Evolutionary conservation across 2,329 filamentous ascomycete genomes (phyloP), one percentile per base, ranked within the genome.

Genomic region (Neofusicoccum laricinum): DNA sequence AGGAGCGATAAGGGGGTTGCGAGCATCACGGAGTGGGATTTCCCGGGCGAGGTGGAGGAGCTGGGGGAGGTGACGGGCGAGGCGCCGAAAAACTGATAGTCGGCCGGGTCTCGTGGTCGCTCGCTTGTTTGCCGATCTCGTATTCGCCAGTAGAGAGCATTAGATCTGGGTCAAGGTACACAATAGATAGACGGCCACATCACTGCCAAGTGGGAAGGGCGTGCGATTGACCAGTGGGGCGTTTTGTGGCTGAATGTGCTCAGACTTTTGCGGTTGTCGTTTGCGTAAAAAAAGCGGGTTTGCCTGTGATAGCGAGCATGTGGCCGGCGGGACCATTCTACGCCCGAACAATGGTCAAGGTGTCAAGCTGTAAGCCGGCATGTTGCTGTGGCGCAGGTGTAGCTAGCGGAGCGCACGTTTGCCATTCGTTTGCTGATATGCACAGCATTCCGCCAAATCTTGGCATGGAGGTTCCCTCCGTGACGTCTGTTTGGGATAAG

Each of bases 1-100:
- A 78, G 77, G 71, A 85, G 83, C 68, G 73, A 73, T 34, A 75
- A 79, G 49, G 75, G 78, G 2, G 45, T 65, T 48, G 66, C 67
- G 7, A 59, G 45, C 5, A 67, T 73, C 34, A 30, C 43, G 40
- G 48, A 65, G 19, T 41, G 19, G 21, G 71, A 73, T 64, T 73
- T 73, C 41, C 71, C 71, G 12, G n/a, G 25, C 21, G 66, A 69
- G 38, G 63, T 61, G 25, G 48, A 40, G 15, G 43, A 46, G 40
- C 17, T 48, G 40, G 34, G 55, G 2, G 63, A 64, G 63, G 25
- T 34, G 36, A 58, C 51, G 50, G 8, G 10, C 7, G 50, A 64
- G 21, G 50, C 50, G 50, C 62, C 62, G 30, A 58, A 49, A 19
- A 49, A 30, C 19, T 45, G 48, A 41, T 10, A 34, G 17, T 43